A percentile compares a stretch with the other conserved stretches of the same genome.
Evolutionary conservation across 805 yeast species (phyloP).

Genomic region (Pichia ethanolica): DNA sequence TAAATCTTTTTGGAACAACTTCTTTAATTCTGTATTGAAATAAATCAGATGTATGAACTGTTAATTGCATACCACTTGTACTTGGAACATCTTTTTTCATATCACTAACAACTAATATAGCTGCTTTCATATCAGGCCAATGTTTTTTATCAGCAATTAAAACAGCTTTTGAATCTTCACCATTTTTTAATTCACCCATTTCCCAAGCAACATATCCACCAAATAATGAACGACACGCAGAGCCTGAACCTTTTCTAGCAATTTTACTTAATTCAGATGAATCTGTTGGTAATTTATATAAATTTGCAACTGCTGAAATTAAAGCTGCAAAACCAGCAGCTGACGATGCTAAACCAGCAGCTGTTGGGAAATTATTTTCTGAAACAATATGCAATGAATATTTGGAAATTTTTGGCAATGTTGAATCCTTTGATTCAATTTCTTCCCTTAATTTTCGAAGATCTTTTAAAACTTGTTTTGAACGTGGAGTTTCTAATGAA

Average conservation of each 20-base stretch:
- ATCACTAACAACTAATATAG: conserved; percentile 86
- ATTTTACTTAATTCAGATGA: conserved; percentile 81
- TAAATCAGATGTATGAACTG: conserved; percentile 83
- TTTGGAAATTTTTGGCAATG: conserved; percentile 53
- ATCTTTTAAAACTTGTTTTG: conserved; percentile 69
- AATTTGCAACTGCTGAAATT: conserved; percentile 78
- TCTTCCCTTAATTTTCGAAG: conserved; percentile 59
- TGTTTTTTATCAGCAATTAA: conserved; percentile 77
- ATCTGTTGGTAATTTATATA: conserved; percentile 80
- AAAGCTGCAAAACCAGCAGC: conserved; percentile 99
- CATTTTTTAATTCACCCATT: conserved; percentile 73
- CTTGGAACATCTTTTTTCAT: conserved; percentile 92
- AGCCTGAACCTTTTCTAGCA: conserved; percentile 97
- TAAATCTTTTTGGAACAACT: conserved; percentile 84
- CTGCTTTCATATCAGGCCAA: conserved; percentile 93
- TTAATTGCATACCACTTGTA: conserved; percentile 93
- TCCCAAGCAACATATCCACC: conserved; percentile 99
- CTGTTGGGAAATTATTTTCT: conserved; percentile 97
- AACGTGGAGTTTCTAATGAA: conserved; percentile 52
- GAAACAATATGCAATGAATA: conserved; percentile 75
- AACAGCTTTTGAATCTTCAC: conserved; percentile 92
- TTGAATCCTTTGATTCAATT: conserved; percentile 48
- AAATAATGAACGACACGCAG: conserved; percentile 93
- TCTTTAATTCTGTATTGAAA: conserved; percentile 69
- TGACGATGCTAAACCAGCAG: conserved; percentile 95